A percentile compares a stretch with the other conserved stretches of the same genome.
These are phyloP conservation scores for Trichoderma atroviride DNA, from an alignment of 2,329 filamentous ascomycete genomes.

Conservation along the genomic window DNA sequence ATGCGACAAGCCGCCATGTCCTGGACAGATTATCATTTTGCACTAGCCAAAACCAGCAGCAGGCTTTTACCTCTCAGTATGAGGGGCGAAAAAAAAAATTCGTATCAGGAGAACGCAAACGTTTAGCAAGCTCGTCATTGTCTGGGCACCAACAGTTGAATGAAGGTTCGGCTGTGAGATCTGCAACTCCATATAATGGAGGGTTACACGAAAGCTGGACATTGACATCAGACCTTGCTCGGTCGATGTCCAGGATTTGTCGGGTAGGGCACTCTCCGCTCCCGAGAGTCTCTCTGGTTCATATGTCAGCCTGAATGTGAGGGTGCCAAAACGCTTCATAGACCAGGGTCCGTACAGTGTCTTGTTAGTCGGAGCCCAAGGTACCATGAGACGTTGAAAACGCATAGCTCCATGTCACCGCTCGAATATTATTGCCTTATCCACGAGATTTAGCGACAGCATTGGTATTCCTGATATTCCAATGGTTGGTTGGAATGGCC, in stretches of 20 bases:
- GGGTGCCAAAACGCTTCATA: neutral
- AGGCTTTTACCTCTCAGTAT: neutral
- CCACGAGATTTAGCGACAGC: neutral
- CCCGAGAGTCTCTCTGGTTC: neutral
- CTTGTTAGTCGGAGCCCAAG: neutral
- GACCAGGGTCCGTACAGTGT: neutral
- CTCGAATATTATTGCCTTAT: neutral
- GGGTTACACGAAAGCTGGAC: constrained; percentile 14
- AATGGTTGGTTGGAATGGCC: neutral
- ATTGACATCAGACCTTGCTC: neutral
- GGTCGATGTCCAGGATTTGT: neutral
- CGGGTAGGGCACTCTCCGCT: constrained; percentile 22
- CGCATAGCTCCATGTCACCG: neutral
- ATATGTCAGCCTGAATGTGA: neutral
- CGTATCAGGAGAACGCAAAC: neutral
- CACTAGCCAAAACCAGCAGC: neutral
- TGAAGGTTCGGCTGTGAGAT: neutral
- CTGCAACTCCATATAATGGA: neutral
- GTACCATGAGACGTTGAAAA: neutral
- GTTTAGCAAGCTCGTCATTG: neutral
- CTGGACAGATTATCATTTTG: neutral
- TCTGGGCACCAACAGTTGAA: neutral
- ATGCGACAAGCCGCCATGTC: neutral
- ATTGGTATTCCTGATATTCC: neutral
- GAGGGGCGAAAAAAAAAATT: neutral